Evolutionary conservation across 73 alveolate genomes (phyloP), one percentile per base, ranked within the genome.

Genomic region (Tetrahymena malaccensis): DNA sequence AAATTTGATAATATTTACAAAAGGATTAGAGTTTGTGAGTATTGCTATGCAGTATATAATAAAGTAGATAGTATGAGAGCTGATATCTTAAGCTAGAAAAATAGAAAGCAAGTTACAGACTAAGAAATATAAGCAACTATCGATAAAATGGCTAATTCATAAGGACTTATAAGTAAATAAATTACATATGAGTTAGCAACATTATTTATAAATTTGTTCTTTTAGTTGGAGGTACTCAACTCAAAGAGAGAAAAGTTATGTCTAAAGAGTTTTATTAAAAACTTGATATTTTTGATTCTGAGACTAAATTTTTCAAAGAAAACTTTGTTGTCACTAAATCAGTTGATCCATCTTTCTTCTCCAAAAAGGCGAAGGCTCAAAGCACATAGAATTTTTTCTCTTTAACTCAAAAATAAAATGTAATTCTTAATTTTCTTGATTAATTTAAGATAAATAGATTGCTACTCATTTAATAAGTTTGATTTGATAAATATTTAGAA

Each of bases 41-140:
- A 85, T 89, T 95, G 97, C 84, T 95, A 22, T 55, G 93, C 70
- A 25, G 93, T 95, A 21, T 95, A 95, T 93, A 44, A 43, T 17
- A 95, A 95, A 58, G 22, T 95, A 50, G 97, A 95, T 89, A 70
- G 94, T 37, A 85, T 89, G 85, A 95, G 97, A 93, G 94, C 93
- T 34, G 27, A 89, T 43, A 27, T 43, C 8, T 25, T 95, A 10
- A 94, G 83, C 40, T 34, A 94, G 19, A 85, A 94, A 6, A 84
- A 93, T 33, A 43, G 40, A n/a, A 38, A 83, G 33, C n/a, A 35
- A 43, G 56, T 43, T 19, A 58, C 97, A 17, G 85, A 95, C n/a
- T 85, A 95, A 89, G 97, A 95, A 56, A 43, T 25, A 84, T 56
- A 10, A 85, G 40, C 93, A 43, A 50, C 94, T 70, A 44, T 84